Evolutionary conservation across 495 filamentous ascomycete species (phyloP), one percentile per base, ranked within the genome.

Genomic region (Tuber indicum): DNA sequence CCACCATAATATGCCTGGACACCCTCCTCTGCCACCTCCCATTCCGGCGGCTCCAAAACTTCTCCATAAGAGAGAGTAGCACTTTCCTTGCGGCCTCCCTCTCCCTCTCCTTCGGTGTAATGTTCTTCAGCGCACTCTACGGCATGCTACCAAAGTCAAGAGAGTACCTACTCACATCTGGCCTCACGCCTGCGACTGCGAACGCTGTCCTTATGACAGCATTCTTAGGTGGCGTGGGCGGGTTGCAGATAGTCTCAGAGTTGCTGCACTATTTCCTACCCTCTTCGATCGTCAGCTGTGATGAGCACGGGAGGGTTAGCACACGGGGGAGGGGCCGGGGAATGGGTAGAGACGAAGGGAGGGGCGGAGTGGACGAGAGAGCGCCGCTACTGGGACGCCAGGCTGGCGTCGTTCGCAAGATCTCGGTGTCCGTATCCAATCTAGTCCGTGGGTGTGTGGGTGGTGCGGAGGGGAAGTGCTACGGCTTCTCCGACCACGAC

Each of bases 91-190:
- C 94, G 0, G 90, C 91, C 36, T 97, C 95, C 3, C 86, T 98
- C 77, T 97, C 94, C 85, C 85, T 99, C 72, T 97, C 94, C 84
- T 97, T 97, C 71, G 96, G 96, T 45, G 96, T 99, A n/a, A 96
- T 99, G 94, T 87, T 98, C 26, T 99, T 97, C 82, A 97, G 94
- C 74, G 92, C 96, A 2, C 85, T 99, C 43, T 97, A 96, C 82
- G 94, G 92, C 84, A 98, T 99, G 91, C 89, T 99, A 26, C 96
- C 96, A 21, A 92, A 91, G 21, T 89, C 96, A 7, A 91, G 90
- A 79, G 86, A 87, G 36, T 97, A 95, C 84, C 88, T 99, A 16
- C 85, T 86, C 32, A 87, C 89, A 69, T 91, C 89, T 75, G 90
- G 90, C 14, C 89, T 91, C 84, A 87, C 90, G 7, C 86, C 91